Conservation (phyloP, 108 stramenopile genomes). For the Conticribra guillardii region DNA sequence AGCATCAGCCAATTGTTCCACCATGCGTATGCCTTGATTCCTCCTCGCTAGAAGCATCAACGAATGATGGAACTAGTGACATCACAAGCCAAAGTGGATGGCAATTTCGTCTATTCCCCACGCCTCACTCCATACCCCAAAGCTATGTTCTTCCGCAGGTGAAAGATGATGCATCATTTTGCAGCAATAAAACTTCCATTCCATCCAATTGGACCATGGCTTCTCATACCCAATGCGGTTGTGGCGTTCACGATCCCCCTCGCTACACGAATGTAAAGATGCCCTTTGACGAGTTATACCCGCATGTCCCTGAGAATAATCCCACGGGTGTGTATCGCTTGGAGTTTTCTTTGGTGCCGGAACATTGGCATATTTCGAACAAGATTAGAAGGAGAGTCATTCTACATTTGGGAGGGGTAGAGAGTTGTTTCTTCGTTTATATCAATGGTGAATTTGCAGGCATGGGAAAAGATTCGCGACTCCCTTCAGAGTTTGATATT, state of each 20-base stretch:
- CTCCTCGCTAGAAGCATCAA: neutral
- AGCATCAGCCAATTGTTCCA: neutral
- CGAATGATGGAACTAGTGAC: neutral
- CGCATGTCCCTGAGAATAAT: slow-evolving; percentile 61
- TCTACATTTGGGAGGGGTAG: slow-evolving; percentile 74
- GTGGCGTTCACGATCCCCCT: slow-evolving; percentile 41
- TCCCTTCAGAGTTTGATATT: slow-evolving; percentile 76
- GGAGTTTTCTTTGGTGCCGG: slow-evolving; percentile 45
- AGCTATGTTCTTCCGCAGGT: slow-evolving; percentile 13
- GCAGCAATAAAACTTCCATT: neutral
- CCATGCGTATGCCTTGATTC: slow-evolving; percentile 47
- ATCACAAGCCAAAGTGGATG: slow-evolving; percentile 13
- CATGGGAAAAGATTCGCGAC: slow-evolving; percentile 82
- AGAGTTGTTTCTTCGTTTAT: slow-evolving; percentile 79
- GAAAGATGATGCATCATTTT: neutral
- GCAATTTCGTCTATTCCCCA: slow-evolving; percentile 39
- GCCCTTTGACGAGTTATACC: slow-evolving; percentile 38
- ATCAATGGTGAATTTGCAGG: slow-evolving; percentile 78
- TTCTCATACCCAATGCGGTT: slow-evolving; percentile 2
- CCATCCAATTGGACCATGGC: slow-evolving; percentile 50
- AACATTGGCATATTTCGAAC: slow-evolving; percentile 28
- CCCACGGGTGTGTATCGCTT: slow-evolving; percentile 84
- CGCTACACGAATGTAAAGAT: slow-evolving; percentile 70
- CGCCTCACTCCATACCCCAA: slow-evolving; percentile 22
- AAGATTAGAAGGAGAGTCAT: slow-evolving; percentile 32